Conservation (phyloP, 805 yeast genomes). For the Nakazawaea wickerhamii region DNA sequence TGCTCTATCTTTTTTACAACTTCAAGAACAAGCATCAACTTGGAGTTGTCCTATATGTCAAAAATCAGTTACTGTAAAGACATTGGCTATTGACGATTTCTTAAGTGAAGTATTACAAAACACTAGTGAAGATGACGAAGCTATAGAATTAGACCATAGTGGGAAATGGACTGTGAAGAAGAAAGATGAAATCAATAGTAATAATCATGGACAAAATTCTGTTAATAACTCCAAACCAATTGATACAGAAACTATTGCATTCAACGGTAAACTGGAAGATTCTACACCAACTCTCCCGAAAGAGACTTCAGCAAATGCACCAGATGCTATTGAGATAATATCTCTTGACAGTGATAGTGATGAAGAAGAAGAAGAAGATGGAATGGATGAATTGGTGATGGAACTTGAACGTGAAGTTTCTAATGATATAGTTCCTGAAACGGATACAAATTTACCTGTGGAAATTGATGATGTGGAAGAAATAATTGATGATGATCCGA, state of each 20-base stretch:
- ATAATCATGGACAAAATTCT: slow-evolving; percentile 15
- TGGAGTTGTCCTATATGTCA: slow-evolving; percentile 91
- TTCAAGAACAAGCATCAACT: slow-evolving; percentile 74
- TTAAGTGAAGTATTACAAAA: slow-evolving; percentile 52
- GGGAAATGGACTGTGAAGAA: slow-evolving; percentile 61
- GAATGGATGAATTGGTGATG: slow-evolving; percentile 1
- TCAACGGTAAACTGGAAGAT: slow-evolving; percentile 6
- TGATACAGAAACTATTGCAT: slow-evolving; percentile 2
- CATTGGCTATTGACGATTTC: slow-evolving; percentile 71
- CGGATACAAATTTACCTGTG: too few relatives aligned
- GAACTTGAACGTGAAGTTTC: slow-evolving; percentile 1
- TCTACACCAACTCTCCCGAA: slow-evolving; percentile 14
- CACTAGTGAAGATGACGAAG: slow-evolving; percentile 53
- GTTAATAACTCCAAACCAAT: slow-evolving; percentile 14
- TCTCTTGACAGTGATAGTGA: slow-evolving; percentile 41
- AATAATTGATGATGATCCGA: too few relatives aligned
- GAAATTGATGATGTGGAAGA: too few relatives aligned
- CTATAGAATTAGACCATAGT: slow-evolving; percentile 60
- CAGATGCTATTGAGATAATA: slow-evolving; percentile 36
- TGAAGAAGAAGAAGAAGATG: slow-evolving; percentile 34
- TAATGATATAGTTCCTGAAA: not conserved
- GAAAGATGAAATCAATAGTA: slow-evolving; percentile 23
- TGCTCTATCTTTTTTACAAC: slow-evolving; percentile 61
- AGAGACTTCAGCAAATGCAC: slow-evolving; percentile 7
- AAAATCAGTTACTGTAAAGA: slow-evolving; percentile 41